Conservation (phyloP, 768 basidiomycete genomes). For the Rhodotorula toruloides region DNA sequence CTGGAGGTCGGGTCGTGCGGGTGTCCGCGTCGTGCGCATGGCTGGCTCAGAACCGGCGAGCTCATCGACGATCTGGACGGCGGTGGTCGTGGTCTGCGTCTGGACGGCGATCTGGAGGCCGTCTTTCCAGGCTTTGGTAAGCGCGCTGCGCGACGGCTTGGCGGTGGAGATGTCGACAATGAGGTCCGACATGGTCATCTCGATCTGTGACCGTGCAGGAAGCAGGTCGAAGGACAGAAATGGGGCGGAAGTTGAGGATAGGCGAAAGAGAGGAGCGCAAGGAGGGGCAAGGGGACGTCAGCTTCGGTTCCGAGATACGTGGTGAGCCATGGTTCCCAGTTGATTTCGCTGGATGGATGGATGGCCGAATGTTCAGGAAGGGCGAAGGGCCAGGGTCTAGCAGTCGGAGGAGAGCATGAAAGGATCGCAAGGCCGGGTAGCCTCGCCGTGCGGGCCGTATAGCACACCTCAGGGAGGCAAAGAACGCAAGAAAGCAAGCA, state of each 20-base stretch:
- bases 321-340: neutral
- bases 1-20: constrained; percentile 16
- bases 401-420: too few species aligned
- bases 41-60: neutral
- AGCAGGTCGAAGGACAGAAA: too few species aligned
- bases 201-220: constrained; percentile 18
- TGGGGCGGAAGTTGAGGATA: neutral
- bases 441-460: too few species aligned
- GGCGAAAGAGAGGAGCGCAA: too few species aligned
- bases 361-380: too few species aligned
- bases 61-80: constrained; percentile 6
- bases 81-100: constrained; percentile 17
- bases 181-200: constrained; percentile 16
- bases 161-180: constrained; percentile 24
- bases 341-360: neutral
- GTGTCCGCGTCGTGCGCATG: constrained; percentile 18
- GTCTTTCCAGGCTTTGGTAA: neutral
- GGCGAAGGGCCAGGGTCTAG: too few species aligned
- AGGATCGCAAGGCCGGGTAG: too few species aligned
- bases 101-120: constrained; percentile 28
- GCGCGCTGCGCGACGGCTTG: neutral
- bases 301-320: too few species aligned
- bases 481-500: too few species aligned
- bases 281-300: too few species aligned
- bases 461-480: too few species aligned